phyloP scores from a whole-genome alignment of 495 filamentous ascomycete species.

The Trypethelium eluteriae region DNA sequence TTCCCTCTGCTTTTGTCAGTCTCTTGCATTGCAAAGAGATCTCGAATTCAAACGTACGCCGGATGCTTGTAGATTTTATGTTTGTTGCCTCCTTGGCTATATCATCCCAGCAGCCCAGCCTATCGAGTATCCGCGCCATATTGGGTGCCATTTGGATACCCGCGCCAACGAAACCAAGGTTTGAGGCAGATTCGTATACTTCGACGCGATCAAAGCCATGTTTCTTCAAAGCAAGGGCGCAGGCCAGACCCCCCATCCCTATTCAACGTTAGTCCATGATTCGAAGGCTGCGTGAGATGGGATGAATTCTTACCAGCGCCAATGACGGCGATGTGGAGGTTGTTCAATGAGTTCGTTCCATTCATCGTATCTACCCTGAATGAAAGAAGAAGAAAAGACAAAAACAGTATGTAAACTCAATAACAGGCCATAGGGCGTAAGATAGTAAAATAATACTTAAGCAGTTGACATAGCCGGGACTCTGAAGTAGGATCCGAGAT shows the following conservation, averaged over 20 bases:
- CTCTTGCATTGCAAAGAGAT: constrained; percentile 4
- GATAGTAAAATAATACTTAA: background rate
- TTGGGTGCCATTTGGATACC: constrained; percentile 79
- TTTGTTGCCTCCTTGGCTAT: constrained; percentile 56
- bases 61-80: constrained; percentile 46
- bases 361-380: background rate
- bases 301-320: constrained; percentile 29
- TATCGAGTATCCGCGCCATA: constrained; percentile 65
- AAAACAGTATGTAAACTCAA: too few species aligned
- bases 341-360: background rate
- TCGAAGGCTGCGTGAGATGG: background rate
- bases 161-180: constrained; percentile 73
- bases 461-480: background rate
- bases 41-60: constrained; percentile 33
- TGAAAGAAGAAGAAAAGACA: background rate
- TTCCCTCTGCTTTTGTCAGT: constrained; percentile 48
- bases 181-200: constrained; percentile 64
- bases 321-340: constrained; percentile 30
- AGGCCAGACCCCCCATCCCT: constrained; percentile 74
- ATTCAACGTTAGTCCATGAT: constrained; percentile 15
- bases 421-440: background rate
- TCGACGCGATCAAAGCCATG: constrained; percentile 64
- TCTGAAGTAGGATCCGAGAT: constrained; percentile 1
- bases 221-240: constrained; percentile 63
- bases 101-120: constrained; percentile 58